phyloP scores from a whole-genome alignment of 2,329 filamentous ascomycete species.

The Claviceps pusilla region DNA sequence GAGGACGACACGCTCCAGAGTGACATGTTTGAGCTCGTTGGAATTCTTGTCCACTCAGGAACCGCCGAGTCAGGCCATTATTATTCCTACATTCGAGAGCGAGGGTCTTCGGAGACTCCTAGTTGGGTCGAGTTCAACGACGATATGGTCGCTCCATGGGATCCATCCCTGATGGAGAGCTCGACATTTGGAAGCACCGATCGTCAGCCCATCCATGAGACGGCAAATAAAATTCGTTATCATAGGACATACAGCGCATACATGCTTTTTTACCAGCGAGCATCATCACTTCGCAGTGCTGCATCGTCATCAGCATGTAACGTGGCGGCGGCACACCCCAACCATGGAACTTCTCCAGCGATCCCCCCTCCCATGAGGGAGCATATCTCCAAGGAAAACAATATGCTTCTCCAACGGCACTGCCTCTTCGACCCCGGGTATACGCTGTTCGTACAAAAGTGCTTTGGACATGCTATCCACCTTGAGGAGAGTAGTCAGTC shows the following conservation, averaged over 20 bases:
- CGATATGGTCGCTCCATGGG: conserved; percentile 62
- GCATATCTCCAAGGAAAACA: conserved; percentile 59
- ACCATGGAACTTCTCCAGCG: conserved; percentile 22
- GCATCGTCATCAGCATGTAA: neutral
- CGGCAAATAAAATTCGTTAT: conserved; percentile 28
- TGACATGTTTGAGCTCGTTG: conserved; percentile 87
- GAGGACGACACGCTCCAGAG: conserved; percentile 33
- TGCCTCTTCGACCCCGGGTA: conserved; percentile 65
- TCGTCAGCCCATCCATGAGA: conserved; percentile 29
- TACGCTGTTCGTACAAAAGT: conserved; percentile 46
- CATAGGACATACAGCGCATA: conserved; percentile 79
- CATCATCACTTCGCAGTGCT: conserved; percentile 41
- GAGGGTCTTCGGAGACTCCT: conserved; percentile 37
- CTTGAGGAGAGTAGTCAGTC: conserved; percentile 19
- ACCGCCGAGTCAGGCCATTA: conserved; percentile 93
- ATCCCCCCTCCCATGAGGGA: conserved; percentile 32
- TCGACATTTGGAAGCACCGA: conserved; percentile 68
- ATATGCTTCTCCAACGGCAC: conserved; percentile 57
- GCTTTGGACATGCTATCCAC: conserved; percentile 42
- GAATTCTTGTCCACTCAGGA: conserved; percentile 82
- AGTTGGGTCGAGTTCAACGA: conserved; percentile 93
- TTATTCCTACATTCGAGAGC: conserved; percentile 84
- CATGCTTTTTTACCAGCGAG: conserved; percentile 92
- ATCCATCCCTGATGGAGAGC: conserved; percentile 55
- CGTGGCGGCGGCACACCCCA: neutral